These are phyloP conservation scores for Metarhizium anisopliae DNA, from an alignment of 2,329 filamentous ascomycete genomes.

Conservation along the genomic window DNA sequence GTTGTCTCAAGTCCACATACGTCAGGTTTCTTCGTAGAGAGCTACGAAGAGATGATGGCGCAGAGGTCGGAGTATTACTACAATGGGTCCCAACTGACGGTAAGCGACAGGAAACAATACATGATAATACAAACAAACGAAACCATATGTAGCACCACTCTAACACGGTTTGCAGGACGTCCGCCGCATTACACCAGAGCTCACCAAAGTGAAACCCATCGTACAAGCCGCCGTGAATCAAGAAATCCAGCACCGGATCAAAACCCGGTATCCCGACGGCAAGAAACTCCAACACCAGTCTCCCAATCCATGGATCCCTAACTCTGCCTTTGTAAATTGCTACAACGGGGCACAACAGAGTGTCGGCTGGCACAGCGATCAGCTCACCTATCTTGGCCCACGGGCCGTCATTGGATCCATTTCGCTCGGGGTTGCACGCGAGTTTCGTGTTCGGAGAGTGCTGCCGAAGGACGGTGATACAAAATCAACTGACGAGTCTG, in stretches of 20 bases:
- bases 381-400: slow-evolving; percentile 87
- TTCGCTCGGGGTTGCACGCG: slow-evolving; percentile 82
- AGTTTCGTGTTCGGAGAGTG: slow-evolving; percentile 79
- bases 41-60: slow-evolving; percentile 54
- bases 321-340: slow-evolving; percentile 91
- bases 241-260: slow-evolving; percentile 66
- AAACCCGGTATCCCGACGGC: slow-evolving; percentile 55
- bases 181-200: slow-evolving; percentile 64
- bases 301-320: slow-evolving; percentile 65
- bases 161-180: slow-evolving; percentile 47
- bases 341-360: slow-evolving; percentile 74
- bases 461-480: slow-evolving; percentile 46
- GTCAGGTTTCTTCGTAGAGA: slow-evolving; percentile 73
- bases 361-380: slow-evolving; percentile 89
- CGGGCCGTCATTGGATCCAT: slow-evolving; percentile 82
- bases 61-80: slow-evolving; percentile 80
- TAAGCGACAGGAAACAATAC: slow-evolving; percentile 17
- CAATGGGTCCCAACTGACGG: slow-evolving; percentile 65
- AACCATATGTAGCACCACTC: neutral
- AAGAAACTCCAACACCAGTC: slow-evolving; percentile 73
- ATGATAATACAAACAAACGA: neutral
- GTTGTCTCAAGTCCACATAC: slow-evolving; percentile 82
- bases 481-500: slow-evolving; percentile 35
- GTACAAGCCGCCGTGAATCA: slow-evolving; percentile 70
- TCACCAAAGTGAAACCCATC: slow-evolving; percentile 57